Evolutionary conservation across 2,329 filamentous ascomycete species (phyloP), one percentile per base, ranked within the genome.

Genomic region (Fusarium sp.): DNA sequence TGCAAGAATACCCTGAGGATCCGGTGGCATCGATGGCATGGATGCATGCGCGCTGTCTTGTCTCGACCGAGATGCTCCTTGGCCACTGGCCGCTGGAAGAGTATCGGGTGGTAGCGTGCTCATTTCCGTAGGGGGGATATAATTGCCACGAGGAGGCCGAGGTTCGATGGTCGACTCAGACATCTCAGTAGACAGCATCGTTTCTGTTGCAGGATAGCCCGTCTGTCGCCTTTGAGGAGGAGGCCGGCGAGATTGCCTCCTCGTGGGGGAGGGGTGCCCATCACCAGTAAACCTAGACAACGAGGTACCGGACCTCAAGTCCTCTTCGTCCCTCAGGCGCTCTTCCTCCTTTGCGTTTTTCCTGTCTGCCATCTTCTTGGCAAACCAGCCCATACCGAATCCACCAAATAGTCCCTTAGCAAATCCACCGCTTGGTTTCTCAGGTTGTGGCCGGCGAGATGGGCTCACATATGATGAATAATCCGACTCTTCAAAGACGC

Each of bases 241-340:
- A 12, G 79, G 76, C n/a, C 81, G 78, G 5, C 80, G 81, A 17
- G 77, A 75, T 33, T 76, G 69, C 42, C 75, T 83, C 56, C 87
- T 83, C 0, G 84, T 80, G 2, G 89, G 87, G 17, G 86, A 86
- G 4, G 85, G 84, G 68, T 88, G 85, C 29, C 92, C 92, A 79
- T 95, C 93, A 31, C 90, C 92, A 3, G 92, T 94, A 70, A 90
- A 94, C 75, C 87, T 87, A 24, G 91, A 89, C n/a, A 88, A 86
- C 35, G 87, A 87, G 38, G 88, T 89, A 6, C 93, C 88, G 24
- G 90, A 88, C 62, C 90, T 87, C 73, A 83, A 75, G 3, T 91
- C 86, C 64, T 92, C 89, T 80, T 90, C 80, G 6, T 86, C 83
- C 36, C 78, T 79, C 6, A 83, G 40, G 42, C 87, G 83, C 33